Conservation (phyloP, 148 eudicot genomes). For the Polygonum aviculare region DNA sequence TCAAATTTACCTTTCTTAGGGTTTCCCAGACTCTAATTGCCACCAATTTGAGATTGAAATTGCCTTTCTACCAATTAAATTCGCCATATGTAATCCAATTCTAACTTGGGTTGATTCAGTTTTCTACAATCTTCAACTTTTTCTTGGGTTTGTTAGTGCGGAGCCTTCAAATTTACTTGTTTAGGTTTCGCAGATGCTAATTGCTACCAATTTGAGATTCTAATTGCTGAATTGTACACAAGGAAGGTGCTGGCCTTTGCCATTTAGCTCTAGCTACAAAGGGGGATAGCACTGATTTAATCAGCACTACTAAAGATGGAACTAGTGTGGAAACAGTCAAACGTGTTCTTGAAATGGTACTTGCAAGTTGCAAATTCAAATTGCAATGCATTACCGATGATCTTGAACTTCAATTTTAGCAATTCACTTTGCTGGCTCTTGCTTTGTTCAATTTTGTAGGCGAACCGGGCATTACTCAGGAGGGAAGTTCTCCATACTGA, state of each 20-base stretch:
- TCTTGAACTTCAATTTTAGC: background rate
- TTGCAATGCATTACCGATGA: background rate
- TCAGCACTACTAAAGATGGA: slow-evolving; percentile 43
- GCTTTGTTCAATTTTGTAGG: slow-evolving; percentile 29
- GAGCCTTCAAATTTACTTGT: background rate
- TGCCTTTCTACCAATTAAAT: background rate
- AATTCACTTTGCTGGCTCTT: background rate
- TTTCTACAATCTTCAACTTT: background rate
- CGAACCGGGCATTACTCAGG: slow-evolving; percentile 60
- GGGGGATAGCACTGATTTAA: slow-evolving; percentile 32
- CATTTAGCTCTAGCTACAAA: slow-evolving; percentile 50
- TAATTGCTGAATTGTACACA: slow-evolving; percentile 9
- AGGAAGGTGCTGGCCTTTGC: slow-evolving; percentile 38
- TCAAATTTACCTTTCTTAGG: too few species aligned
- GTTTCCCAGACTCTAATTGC: background rate
- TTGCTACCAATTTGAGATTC: background rate
- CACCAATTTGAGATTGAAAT: background rate
- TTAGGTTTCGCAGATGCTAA: background rate
- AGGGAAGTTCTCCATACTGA: slow-evolving; percentile 76
- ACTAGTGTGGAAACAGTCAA: slow-evolving; percentile 56
- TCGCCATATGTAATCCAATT: background rate
- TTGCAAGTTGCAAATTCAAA: slow-evolving; percentile 4
- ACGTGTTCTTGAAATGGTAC: slow-evolving; percentile 75
- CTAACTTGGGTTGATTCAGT: background rate
- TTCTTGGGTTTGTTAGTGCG: background rate